phyloP scores from a whole-genome alignment of 495 filamentous ascomycete genomes.

The Aspergillus sclerotiicarbonarius region DNA sequence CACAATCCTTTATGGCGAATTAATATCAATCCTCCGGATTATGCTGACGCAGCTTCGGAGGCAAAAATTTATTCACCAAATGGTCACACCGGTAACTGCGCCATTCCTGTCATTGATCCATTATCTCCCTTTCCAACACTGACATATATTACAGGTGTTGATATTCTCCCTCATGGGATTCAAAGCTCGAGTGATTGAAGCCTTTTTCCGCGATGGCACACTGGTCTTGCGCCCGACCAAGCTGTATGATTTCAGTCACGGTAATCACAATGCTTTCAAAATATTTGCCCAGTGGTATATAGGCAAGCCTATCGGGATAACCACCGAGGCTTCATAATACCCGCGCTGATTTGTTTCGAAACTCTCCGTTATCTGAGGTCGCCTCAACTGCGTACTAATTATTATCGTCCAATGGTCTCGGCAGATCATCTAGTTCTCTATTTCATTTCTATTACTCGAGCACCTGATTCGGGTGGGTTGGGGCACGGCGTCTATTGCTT shows the following conservation, averaged over 20 bases:
- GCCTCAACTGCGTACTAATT: no score
- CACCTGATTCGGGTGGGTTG: no score
- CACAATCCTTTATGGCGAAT: neutral
- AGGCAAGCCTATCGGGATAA: no score
- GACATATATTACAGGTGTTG: neutral
- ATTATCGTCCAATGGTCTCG: no score
- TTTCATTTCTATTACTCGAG: no score
- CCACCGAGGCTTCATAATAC: no score
- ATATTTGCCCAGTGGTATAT: neutral
- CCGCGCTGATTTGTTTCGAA: no score
- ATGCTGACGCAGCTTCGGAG: neutral
- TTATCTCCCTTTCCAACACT: neutral
- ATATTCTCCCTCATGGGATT: neutral
- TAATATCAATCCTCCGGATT: neutral
- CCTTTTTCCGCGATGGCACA: neutral
- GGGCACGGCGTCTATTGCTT: no score
- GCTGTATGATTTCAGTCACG: neutral
- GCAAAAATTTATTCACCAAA: neutral
- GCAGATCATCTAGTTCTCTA: no score
- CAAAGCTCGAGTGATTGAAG: neutral
- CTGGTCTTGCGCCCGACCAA: conserved; percentile 3
- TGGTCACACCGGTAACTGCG: neutral
- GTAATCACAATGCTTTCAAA: neutral
- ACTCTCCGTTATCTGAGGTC: no score
- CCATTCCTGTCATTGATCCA: neutral